Conservation (phyloP, 495 filamentous ascomycete species). For the Cryomyces minteri region DNA sequence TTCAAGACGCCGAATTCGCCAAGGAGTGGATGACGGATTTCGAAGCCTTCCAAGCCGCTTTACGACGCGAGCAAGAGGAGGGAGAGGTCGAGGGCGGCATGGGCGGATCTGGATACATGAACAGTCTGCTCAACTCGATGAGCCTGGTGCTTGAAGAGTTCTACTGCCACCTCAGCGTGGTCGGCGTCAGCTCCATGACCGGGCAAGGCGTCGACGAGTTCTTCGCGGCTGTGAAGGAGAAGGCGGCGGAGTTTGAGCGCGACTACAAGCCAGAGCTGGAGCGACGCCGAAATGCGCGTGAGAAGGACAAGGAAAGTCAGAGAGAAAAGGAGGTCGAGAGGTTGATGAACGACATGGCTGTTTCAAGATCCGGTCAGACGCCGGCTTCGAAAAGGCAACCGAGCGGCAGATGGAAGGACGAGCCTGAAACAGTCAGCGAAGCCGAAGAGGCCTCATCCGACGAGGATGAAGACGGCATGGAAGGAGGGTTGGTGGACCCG, state of each 20-base stretch:
- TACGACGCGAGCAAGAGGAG: conserved; percentile 57
- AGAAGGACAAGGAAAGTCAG: conserved; percentile 46
- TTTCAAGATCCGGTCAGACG: conserved; percentile 24
- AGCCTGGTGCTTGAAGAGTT: conserved; percentile 95
- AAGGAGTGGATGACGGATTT: conserved; percentile 99
- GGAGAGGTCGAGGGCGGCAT: conserved; percentile 54
- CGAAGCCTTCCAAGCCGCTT: conserved; percentile 79
- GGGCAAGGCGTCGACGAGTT: conserved; percentile 85
- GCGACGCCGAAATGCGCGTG: conserved; percentile 51
- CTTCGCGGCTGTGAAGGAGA: conserved; percentile 70
- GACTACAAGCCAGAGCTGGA: conserved; percentile 92
- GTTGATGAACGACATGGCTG: conserved; percentile 88
- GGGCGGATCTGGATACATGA: conserved; percentile 72
- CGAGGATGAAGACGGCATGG: conserved; percentile 29
- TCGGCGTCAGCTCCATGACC: conserved; percentile 85
- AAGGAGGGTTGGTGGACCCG: conserved; percentile 15
- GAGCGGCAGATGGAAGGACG: conserved; percentile 12
- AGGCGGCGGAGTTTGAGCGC: conserved; percentile 72
- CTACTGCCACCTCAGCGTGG: conserved; percentile 78
- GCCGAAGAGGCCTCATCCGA: conserved; percentile 19
- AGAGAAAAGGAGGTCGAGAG: conserved; percentile 69
- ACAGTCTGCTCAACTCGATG: conserved; percentile 92
- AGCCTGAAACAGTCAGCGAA: conserved; percentile 38
- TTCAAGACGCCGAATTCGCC: conserved; percentile 74
- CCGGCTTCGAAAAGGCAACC: conserved; percentile 11